These are phyloP conservation scores for Crucihimalaya himalaica DNA, from an alignment of 345 rosid species.

Conservation along the genomic window DNA sequence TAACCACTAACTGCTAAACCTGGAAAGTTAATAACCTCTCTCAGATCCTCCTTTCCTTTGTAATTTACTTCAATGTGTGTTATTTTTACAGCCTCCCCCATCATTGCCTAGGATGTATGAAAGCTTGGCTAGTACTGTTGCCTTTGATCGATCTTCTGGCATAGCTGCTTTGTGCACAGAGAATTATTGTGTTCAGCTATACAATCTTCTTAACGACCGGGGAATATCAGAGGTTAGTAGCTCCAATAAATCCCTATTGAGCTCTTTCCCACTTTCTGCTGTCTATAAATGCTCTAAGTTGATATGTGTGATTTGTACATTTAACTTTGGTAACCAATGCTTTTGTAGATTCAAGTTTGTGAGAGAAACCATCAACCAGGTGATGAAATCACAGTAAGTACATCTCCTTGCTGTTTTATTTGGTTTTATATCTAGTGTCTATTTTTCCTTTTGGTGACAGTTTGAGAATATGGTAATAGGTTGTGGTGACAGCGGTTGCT, in stretches of 20 bases:
- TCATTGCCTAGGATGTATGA: conserved; percentile 54
- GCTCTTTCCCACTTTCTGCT: conserved; percentile 6
- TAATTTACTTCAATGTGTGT: conserved; percentile 12
- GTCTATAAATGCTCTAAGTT: background rate
- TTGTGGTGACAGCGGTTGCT: conserved; percentile 72
- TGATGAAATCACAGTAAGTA: conserved; percentile 79
- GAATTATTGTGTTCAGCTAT: conserved; percentile 77
- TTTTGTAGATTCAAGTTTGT: conserved; percentile 2
- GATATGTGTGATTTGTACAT: background rate
- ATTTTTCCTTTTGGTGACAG: conserved; percentile 9
- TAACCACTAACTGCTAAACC: background rate
- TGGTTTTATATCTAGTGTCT: background rate
- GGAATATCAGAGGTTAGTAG: conserved; percentile 76
- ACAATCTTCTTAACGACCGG: conserved; percentile 80
- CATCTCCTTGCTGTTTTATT: background rate
- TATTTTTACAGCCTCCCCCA: conserved; percentile 67
- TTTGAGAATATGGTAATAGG: conserved; percentile 46
- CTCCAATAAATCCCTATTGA: background rate
- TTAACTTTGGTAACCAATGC: background rate
- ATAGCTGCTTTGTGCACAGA: conserved; percentile 78
- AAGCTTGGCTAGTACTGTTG: conserved; percentile 53
- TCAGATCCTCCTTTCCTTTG: conserved; percentile 15
- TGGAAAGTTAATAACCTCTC: background rate
- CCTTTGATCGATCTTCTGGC: conserved; percentile 71
- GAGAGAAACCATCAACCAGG: conserved; percentile 98